Conservation (phyloP, 768 basidiomycete genomes). For the Hemileccinum rubropunctum region DNA sequence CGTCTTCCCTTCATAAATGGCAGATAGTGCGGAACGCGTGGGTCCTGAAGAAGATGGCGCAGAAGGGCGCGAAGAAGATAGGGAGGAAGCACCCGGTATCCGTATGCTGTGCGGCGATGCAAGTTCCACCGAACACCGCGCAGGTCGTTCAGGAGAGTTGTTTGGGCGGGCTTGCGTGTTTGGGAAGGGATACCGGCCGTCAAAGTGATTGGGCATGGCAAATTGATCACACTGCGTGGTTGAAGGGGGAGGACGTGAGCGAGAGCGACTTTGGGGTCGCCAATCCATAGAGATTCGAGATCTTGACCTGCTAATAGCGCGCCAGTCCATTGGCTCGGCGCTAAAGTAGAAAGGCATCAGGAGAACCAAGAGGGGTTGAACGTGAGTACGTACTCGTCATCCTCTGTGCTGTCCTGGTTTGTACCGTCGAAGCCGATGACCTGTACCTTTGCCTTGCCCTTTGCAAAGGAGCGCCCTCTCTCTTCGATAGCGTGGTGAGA, state of each 20-base stretch:
- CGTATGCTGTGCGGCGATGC: constrained; percentile 32
- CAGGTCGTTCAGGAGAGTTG: constrained; percentile 27
- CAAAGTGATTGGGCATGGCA: constrained; percentile 33
- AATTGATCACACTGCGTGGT: constrained; percentile 47
- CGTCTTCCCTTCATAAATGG: constrained; percentile 44
- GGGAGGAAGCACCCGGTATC: constrained; percentile 41
- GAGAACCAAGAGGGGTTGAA: constrained; percentile 19
- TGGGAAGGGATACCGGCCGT: constrained; percentile 47
- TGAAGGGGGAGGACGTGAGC: constrained; percentile 68
- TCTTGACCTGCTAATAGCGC: constrained; percentile 85
- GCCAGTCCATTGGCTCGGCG: constrained; percentile 85
- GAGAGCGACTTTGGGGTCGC: constrained; percentile 74
- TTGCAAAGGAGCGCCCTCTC: constrained; percentile 74
- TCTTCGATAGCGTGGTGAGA: constrained; percentile 44
- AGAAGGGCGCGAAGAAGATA: constrained; percentile 47
- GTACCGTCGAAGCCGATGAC: constrained; percentile 81
- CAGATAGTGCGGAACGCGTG: constrained; percentile 43
- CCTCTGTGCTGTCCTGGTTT: constrained; percentile 68
- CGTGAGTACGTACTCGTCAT: constrained; percentile 62
- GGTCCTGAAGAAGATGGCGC: constrained; percentile 40
- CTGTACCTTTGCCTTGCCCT: constrained; percentile 74
- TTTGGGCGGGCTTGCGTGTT: constrained; percentile 23
- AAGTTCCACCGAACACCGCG: constrained; percentile 21
- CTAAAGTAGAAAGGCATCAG: constrained; percentile 29
- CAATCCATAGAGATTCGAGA: constrained; percentile 93